phyloP scores from a whole-genome alignment of 352 stramenopile species.

The Blastocystis sp. region DNA sequence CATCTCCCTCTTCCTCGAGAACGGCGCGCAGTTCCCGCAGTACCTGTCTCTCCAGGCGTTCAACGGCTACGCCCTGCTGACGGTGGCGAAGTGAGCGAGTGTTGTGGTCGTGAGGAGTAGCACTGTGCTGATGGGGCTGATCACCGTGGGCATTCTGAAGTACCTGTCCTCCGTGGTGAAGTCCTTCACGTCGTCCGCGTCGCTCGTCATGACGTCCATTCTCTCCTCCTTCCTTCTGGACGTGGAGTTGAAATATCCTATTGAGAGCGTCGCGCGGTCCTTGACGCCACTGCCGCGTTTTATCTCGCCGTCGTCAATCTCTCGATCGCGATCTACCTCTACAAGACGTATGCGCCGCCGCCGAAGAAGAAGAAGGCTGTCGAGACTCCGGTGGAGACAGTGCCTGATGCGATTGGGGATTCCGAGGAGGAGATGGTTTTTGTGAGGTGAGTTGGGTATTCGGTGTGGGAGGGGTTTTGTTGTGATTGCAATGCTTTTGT shows the following conservation, averaged over 20 bases:
- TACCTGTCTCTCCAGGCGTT: constrained; percentile 14
- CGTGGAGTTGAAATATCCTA: constrained; percentile 67
- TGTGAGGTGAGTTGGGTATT: too few relatives aligned
- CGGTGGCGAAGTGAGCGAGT: constrained; percentile 13
- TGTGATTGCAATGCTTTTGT: too few relatives aligned
- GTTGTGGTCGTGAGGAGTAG: neutral
- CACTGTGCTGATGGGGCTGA: constrained; percentile 52
- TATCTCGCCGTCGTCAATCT: constrained; percentile 59
- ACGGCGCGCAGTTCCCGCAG: constrained; percentile 38
- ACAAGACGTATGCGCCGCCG: neutral
- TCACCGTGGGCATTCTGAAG: constrained; percentile 72
- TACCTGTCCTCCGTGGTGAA: constrained; percentile 58
- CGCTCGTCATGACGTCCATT: constrained; percentile 62
- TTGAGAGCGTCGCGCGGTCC: neutral
- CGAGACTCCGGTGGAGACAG: neutral
- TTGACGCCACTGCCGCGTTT: constrained; percentile 43
- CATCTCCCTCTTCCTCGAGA: constrained; percentile 52
- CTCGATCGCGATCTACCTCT: constrained; percentile 47
- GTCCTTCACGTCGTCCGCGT: constrained; percentile 71
- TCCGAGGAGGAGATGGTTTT: neutral
- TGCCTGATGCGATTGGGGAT: constrained; percentile 6
- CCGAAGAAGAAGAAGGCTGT: neutral
- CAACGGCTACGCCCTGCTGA: constrained; percentile 55
- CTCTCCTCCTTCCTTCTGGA: constrained; percentile 33
- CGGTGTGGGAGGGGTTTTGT: too few relatives aligned